These are phyloP conservation scores for Colletotrichum sp. DNA, from an alignment of 2,329 filamentous ascomycete genomes.

Conservation along the genomic window DNA sequence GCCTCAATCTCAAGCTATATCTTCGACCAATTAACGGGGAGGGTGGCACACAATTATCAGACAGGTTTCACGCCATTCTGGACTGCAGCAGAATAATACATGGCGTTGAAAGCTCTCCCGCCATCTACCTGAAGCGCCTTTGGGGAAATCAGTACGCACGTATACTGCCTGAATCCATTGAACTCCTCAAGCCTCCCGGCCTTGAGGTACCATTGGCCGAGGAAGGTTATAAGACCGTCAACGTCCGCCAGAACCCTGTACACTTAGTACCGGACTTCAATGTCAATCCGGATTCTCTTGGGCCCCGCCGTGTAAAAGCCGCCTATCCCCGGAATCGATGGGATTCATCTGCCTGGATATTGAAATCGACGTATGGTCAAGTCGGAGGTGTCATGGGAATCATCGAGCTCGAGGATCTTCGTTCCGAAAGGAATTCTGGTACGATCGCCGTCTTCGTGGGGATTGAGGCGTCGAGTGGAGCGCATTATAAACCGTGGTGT, in stretches of 20 bases:
- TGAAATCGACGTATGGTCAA: neutral
- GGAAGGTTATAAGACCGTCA: neutral
- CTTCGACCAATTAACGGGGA: neutral
- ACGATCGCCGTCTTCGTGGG: neutral
- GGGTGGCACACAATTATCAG: rapidly evolving
- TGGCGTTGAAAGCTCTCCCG: neutral
- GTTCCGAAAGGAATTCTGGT: neutral
- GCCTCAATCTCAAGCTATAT: neutral
- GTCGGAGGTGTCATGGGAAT: neutral
- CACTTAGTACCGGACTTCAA: neutral
- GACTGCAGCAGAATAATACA: neutral
- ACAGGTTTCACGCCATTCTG: neutral
- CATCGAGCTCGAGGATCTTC: neutral
- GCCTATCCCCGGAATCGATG: neutral
- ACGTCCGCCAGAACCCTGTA: neutral
- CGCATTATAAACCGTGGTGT: neutral
- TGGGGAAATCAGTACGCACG: neutral
- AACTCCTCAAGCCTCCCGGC: neutral
- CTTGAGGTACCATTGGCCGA: neutral
- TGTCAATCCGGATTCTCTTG: neutral
- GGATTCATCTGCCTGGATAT: neutral
- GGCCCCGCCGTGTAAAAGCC: neutral
- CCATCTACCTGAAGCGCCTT: neutral
- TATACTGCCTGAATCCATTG: neutral
- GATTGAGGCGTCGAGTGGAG: rapidly evolving